Base-by-base conservation (phyloP, 225 moss, liverwort and hornwort genomes). In the Pleurozium schreberi region DNA sequence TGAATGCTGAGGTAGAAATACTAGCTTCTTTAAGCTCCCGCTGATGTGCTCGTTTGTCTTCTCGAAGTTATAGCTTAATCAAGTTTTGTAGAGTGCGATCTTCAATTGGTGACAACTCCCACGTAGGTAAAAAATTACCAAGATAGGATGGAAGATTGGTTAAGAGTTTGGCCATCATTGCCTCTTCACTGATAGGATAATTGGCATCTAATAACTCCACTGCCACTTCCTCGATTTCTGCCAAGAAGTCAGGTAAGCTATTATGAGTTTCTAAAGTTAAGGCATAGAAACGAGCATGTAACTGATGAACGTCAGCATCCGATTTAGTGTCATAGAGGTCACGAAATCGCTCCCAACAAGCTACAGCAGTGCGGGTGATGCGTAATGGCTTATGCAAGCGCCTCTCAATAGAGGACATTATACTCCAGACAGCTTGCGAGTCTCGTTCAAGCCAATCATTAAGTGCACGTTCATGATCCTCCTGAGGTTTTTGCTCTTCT, bases 291-390 rank as follows among this genome's bases (percentile, higher is more conserved):
- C 10, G 4, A 0, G 78, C 38, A 78, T 55, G 10, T 38, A 55
- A 2, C 3, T 55, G 26, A 38, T 78, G 78, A 22, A 78, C 26
- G 0, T 55, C 10, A 6, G 4, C 55, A 55, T 78, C 17, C 0
- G 6, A 55, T 3, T n/a, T n/a, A 1, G 55, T 78, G 19, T 55
- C 8, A 6, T 49, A 31, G 0, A 75, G 8, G 10, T 75, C 43
- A 30, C 0, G 19, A 31, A 49, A 28, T 2, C 5, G 6, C 16
- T 74, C 5, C 31, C 10, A 49, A 30, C 75, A 55, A 8, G 38
- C 4, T 1, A 2, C 1, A 69, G 25, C 0, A 69, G 8, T 69
- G 7, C 0, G 0, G 0, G 22, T 68, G 12, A 68, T 68, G 14
- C 3, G 5, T 42, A 26, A 42, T 0, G 14, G 23, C 8, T 69